These are phyloP conservation scores for Colletotrichum sp. DNA, from an alignment of 2,329 filamentous ascomycete species.

Conservation along the genomic window DNA sequence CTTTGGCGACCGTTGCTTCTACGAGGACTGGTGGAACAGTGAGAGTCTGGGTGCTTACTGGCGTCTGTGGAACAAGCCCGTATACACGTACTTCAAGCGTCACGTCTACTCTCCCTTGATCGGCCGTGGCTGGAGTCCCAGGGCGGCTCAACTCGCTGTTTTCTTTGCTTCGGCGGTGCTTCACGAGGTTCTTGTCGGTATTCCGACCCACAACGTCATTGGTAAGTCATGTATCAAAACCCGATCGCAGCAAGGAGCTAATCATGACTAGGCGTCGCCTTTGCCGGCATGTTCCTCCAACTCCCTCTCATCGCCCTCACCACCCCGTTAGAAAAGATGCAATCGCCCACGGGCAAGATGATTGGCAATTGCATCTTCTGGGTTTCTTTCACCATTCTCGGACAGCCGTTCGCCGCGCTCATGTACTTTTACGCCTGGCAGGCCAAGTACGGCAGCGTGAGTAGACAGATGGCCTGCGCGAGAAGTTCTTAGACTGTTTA, in stretches of 20 bases:
- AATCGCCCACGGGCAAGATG: constrained; percentile 75
- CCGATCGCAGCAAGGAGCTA: background rate
- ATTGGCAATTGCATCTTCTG: constrained; percentile 95
- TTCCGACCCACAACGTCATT: constrained; percentile 93
- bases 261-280: constrained; percentile 75
- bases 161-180: constrained; percentile 89
- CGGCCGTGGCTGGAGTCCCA: constrained; percentile 78
- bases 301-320: constrained; percentile 87
- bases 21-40: constrained; percentile 98
- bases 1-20: constrained; percentile 94
- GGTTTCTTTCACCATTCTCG: constrained; percentile 94
- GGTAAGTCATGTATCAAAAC: constrained; percentile 52
- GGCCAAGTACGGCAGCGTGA: constrained; percentile 91
- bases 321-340: constrained; percentile 77
- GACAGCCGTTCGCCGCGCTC: constrained; percentile 89
- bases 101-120: constrained; percentile 91
- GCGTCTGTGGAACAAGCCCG: constrained; percentile 97
- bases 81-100: constrained; percentile 94
- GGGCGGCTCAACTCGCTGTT: constrained; percentile 76
- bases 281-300: constrained; percentile 92
- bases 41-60: constrained; percentile 87
- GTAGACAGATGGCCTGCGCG: constrained; percentile 37
- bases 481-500: background rate
- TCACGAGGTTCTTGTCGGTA: constrained; percentile 90
- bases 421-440: constrained; percentile 99